Conservation (phyloP, 2,329 filamentous ascomycete species). For the Colletotrichum agaves region DNA sequence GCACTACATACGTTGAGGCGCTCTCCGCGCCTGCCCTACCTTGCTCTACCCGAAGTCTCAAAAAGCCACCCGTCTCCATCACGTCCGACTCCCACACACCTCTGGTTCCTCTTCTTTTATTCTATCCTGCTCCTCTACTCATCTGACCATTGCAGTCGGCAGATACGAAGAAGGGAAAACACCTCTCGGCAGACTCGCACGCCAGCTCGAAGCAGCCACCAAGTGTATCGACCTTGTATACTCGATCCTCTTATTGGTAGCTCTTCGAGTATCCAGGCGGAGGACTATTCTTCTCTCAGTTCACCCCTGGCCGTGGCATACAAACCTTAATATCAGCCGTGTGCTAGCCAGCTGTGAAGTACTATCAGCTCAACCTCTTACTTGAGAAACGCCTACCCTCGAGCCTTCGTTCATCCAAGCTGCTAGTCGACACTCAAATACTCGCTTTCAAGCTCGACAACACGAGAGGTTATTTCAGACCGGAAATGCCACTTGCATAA, state of each 20-base stretch:
- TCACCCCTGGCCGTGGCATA: conserved; percentile 25
- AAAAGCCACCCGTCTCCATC: conserved; percentile 36
- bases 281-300: conserved; percentile 14
- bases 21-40: conserved; percentile 30
- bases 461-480: not conserved
- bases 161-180: conserved; percentile 1
- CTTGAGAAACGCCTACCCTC: not conserved
- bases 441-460: not conserved
- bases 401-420: not conserved
- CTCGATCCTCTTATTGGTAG: not conserved
- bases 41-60: conserved; percentile 22
- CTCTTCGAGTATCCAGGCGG: not conserved
- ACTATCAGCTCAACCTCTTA: not conserved
- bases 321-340: conserved; percentile 27
- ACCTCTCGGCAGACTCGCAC: not conserved
- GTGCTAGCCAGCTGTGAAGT: conserved; percentile 1
- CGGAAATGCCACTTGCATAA: conserved; percentile 25
- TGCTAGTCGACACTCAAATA: not conserved
- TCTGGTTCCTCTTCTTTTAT: not conserved
- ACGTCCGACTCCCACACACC: conserved; percentile 13
- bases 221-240: not conserved
- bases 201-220: conserved; percentile 9
- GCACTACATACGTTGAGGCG: conserved; percentile 22
- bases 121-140: not conserved
- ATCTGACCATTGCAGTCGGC: not conserved